Evolutionary conservation across 2,329 filamentous ascomycete genomes (phyloP), one percentile per base, ranked within the genome.

Genomic region (Colletotrichum agaves): DNA sequence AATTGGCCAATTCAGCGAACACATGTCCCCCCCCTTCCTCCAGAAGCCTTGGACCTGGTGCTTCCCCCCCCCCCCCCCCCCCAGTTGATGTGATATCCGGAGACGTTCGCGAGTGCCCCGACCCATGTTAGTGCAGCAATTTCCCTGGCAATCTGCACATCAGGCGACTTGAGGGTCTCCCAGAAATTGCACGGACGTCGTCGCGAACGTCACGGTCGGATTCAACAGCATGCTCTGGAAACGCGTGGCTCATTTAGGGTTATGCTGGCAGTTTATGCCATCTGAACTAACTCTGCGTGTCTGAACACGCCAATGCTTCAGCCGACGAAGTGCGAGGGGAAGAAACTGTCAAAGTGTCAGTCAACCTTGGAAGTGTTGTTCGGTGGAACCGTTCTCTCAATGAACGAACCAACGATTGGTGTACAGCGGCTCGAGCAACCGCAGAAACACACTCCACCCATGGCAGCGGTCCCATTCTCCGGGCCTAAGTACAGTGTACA

Each of bases 81-180:
- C 44, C 37, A 49, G 21, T 21, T 46, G 39, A 59, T 41, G 60
- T 66, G 33, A 64, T 50, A 46, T 62, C 63, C 44, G 61, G 44
- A 62, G 21, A 11, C 27, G 21, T 56, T 47, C 12, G 56, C 33
- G 35, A n/a, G 19, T 61, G 44, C 53, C 67, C 67, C 59, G 67
- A 68, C 58, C 67, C 67, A 47, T 68, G 63, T 21, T 33, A 53
- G 19, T 69, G 39, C 52, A 43, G 63, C 58, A 53, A n/a, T 37
- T 62, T 43, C 61, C 57, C 64, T 59, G 59, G 37, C 31, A 33
- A 31, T 35, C 23, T 37, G 35, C 50, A 50, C 37, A 69, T 63
- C 59, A 63, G 53, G 53, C 27, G 37, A 63, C 50, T 33, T 21
- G 53, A 35, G 39, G 37, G 23, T 12, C 31, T 31, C 17, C 12